A percentile compares a stretch with the other conserved stretches of the same genome.
phyloP scores from a whole-genome alignment of 345 rosid species.

The Salix brachista region DNA sequence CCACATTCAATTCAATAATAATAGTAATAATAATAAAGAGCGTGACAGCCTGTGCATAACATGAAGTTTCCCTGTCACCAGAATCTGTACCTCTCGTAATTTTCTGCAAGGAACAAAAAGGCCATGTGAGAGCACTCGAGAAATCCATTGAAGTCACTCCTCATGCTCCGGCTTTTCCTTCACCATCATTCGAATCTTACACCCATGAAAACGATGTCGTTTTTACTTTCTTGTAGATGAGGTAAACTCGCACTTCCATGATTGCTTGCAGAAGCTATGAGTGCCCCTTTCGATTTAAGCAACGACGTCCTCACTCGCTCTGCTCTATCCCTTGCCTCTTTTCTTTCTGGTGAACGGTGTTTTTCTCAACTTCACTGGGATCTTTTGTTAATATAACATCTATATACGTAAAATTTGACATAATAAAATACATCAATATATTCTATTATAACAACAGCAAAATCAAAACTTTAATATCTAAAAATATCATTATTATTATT shows the following conservation, averaged over 20 bases:
- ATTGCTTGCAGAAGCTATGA: background rate
- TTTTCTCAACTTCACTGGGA: no score
- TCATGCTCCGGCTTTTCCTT: background rate
- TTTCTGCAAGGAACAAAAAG: background rate
- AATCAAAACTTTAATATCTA: no score
- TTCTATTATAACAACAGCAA: no score
- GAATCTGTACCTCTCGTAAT: background rate
- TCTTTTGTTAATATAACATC: no score
- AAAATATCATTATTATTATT: no score
- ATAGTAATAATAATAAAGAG: background rate
- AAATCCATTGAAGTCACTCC: background rate
- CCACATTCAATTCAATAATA: background rate
- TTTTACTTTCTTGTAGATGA: background rate
- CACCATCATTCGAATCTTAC: background rate
- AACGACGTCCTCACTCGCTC: no score
- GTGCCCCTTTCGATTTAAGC: background rate
- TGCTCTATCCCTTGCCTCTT: no score
- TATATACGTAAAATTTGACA: no score
- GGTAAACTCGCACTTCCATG: background rate
- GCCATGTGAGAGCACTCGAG: background rate
- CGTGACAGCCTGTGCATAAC: background rate
- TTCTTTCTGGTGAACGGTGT: no score
- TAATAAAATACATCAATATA: no score
- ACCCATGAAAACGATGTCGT: background rate
- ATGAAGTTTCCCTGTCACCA: background rate